Percentiles rank a stretch among this genome's conserved stretches.
Conservation (phyloP, 768 basidiomycete genomes). For the Artomyces pyxidatus region DNA sequence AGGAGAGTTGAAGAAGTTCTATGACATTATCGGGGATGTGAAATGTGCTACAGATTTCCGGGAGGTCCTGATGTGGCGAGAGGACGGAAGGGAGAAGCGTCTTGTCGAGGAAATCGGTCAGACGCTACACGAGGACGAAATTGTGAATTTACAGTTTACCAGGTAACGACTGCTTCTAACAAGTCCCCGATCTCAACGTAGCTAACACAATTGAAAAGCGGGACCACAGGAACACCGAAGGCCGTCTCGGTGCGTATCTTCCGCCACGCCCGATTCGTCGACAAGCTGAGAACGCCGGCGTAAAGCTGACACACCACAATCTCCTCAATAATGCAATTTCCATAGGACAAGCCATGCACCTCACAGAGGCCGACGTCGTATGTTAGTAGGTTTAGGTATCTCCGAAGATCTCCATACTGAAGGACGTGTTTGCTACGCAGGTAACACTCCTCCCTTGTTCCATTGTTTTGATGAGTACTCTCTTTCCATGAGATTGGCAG, state of each 20-base stretch:
- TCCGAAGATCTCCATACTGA: not conserved
- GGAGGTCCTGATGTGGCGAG: constrained; percentile 63
- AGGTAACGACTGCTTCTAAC: constrained; percentile 37
- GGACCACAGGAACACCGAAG: constrained; percentile 76
- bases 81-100: constrained; percentile 36
- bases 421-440: constrained; percentile 27
- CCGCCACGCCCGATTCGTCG: not conserved
- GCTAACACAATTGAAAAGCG: constrained; percentile 33
- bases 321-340: constrained; percentile 70
- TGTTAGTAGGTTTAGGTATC: constrained; percentile 39
- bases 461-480: constrained; percentile 81
- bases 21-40: constrained; percentile 31
- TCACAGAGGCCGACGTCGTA: constrained; percentile 57
- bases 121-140: constrained; percentile 50
- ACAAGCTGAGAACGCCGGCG: not conserved
- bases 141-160: constrained; percentile 81
- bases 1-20: constrained; percentile 31
- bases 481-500: not conserved
- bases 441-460: constrained; percentile 78
- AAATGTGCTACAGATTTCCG: constrained; percentile 60
- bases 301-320: constrained; percentile 68
- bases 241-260: constrained; percentile 71
- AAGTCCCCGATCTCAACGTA: not conserved
- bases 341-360: constrained; percentile 63
- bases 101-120: constrained; percentile 34